Evolutionary conservation across 169 alveolate genomes (phyloP), one percentile per base, ranked within the genome.

Genomic region (Perkinsus marinus): DNA sequence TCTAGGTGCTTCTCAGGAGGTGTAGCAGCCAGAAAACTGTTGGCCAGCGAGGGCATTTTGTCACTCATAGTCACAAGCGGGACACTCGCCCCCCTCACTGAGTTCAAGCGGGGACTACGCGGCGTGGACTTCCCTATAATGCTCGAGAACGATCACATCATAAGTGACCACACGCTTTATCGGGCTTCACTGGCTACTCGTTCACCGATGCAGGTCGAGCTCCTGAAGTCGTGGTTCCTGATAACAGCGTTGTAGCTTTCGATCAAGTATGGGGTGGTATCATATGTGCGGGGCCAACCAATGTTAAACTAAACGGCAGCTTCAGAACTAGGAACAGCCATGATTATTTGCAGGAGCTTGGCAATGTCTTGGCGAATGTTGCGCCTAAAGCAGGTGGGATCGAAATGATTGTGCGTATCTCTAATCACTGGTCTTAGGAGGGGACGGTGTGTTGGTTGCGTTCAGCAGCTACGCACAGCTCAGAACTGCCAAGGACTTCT

Each of bases 11-110:
- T 57, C 79, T 57, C 79, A 26, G 79, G 79, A 57, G 79, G 79
- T 13, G 79, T 57, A 57, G 79, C 79, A 16, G 79, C 79, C 79
- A 13, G 22, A 26, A 13, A 26, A 26, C 22, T 57, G 79, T 16
- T 57, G 79, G 79, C 79, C 36, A 57, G 79, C 34, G 79, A 57
- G 22, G 79, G 79, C 26, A 57, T 57, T 26, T 30, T 57, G 36
- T 57, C 98, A 0, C 93, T 97, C 19, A 95, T 98, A 39, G 96
- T 98, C 46, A 98, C 99, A 0, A 98, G 99, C 30, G 99, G 99
- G 0, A 98, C 99, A 17, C 95, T 98, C 92, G 95, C 98, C 0
- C 99, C 99, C 19, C 94, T 98, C 47, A 96, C 94, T 89, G 96
- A 97, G 41, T 94, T 97, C 93, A 97, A 97, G 89, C 96, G 95